Base-by-base conservation (phyloP, 345 rosid species). In the Noccaea bulbosa region DNA sequence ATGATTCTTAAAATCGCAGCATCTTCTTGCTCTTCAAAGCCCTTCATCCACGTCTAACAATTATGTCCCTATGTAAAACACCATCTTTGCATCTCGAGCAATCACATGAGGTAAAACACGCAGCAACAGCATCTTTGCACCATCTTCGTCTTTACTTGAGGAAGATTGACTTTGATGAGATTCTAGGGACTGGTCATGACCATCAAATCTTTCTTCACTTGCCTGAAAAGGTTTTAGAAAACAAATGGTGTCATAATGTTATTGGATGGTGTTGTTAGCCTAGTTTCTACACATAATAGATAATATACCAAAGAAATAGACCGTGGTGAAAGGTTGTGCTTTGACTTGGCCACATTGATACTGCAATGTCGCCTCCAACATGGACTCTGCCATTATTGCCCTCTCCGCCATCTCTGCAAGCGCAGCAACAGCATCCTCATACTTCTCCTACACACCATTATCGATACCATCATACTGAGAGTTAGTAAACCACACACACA, bases 361-460 rank as follows among this genome's bases (percentile, higher is more conserved):
- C 70, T 92, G 97, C 82, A 92, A 81, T 58, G 99, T 88, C 14
- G 98, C 99, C 86, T 95, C 97, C 84, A 95, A 78, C 98, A 90
- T 88, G 52, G 97, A 95, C 79, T 92, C 99, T 72, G 99, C 98
- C 96, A 92, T 92, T 41, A 92, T 88, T 39, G 79, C 90, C 77
- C 97, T 84, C 82, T 92, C 91, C 85, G 92, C 97, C 97, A 90
- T 95, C 81, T 87, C 96, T 67, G 85, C 86, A 20, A 95, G 86
- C 17, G 86, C 80, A 65, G 84, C 87, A 57, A 82, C 55, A 33
- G 92, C 86, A 49, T 87, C 91, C 80, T 90, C 98, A 70, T 92
- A 92, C 70, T 95, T 95, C 63, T 87, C 97, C 98, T 93, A 85
- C 78, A n/a, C n/a, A 76, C 64, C 67, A 37, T 40, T 57, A 49